phyloP scores from a whole-genome alignment of 441 rosid genomes.

The Iberis amara region DNA sequence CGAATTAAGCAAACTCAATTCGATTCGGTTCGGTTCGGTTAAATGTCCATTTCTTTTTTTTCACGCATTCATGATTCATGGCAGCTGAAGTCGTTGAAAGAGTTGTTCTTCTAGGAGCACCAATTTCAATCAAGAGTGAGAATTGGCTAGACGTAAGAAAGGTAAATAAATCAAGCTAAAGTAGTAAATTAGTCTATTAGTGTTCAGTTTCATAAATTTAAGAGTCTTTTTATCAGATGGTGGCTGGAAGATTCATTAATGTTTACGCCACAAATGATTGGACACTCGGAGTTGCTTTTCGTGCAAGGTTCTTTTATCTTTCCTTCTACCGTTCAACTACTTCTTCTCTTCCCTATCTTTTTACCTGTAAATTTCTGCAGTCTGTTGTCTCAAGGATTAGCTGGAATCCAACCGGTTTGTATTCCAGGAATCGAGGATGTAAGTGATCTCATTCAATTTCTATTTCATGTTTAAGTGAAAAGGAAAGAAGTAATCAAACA shows the following conservation, averaged over 20 bases:
- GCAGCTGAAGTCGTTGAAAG: constrained; percentile 78
- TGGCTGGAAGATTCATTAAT: constrained; percentile 81
- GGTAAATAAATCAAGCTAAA: constrained; percentile 33
- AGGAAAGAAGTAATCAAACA: neutral
- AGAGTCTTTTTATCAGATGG: constrained; percentile 45
- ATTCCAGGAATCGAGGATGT: constrained; percentile 66
- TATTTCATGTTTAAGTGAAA: neutral
- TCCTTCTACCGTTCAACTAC: neutral
- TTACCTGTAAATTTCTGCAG: constrained; percentile 31
- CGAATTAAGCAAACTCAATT: too few relatives aligned
- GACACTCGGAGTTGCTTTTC: constrained; percentile 82
- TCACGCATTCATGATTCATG: neutral
- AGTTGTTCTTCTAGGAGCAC: constrained; percentile 91
- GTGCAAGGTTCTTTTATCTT: constrained; percentile 57
- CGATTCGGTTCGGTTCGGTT: too few relatives aligned
- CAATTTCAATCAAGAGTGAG: constrained; percentile 65
- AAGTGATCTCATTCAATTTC: constrained; percentile 20
- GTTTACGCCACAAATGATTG: constrained; percentile 76
- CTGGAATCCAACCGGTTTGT: constrained; percentile 71
- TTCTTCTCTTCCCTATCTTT: neutral
- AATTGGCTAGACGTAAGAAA: constrained; percentile 73
- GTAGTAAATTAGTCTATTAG: neutral
- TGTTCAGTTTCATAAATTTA: too few relatives aligned
- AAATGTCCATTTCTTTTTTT: neutral
- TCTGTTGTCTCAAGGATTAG: constrained; percentile 74